Conservation (phyloP, 768 basidiomycete genomes). For the Krasilnikovozyma curviuscula region DNA sequence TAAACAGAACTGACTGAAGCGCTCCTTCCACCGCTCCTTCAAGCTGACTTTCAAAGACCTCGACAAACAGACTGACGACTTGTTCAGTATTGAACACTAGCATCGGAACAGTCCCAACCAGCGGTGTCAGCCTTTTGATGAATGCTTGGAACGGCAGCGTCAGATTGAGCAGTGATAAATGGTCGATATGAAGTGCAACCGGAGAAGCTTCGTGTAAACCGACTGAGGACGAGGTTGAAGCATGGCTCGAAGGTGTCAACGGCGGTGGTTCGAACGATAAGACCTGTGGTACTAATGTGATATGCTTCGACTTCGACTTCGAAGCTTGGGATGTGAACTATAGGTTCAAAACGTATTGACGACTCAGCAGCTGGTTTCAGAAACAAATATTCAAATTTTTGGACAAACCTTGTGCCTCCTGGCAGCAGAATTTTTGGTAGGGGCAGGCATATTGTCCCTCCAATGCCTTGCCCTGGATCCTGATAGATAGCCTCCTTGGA, state of each 20-base stretch:
- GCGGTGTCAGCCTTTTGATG: constrained; percentile 17
- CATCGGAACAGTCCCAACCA: constrained; percentile 22
- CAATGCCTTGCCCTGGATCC: no score
- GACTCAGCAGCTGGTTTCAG: no score
- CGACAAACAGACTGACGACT: constrained; percentile 16
- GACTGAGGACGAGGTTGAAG: constrained; percentile 1
- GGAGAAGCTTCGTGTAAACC: constrained; percentile 1
- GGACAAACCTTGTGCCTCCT: constrained; percentile 5
- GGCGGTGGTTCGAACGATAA: no score
- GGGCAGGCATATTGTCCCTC: constrained; percentile 7
- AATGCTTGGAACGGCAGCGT: constrained; percentile 22
- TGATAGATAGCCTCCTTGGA: no score
- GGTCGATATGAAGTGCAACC: constrained; percentile 16
- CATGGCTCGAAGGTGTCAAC: no score
- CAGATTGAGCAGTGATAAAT: constrained; percentile 24
- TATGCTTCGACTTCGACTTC: background rate
- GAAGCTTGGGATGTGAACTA: background rate
- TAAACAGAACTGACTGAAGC: no score
- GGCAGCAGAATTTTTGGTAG: constrained; percentile 2
- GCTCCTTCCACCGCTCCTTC: background rate
- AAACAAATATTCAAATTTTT: no score
- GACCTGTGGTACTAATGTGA: background rate
- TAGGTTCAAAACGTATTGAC: no score
- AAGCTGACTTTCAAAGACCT: constrained; percentile 14
- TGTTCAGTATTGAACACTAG: constrained; percentile 21